Conservation (phyloP, 768 basidiomycete species). For the Mycena leptocephala region DNA sequence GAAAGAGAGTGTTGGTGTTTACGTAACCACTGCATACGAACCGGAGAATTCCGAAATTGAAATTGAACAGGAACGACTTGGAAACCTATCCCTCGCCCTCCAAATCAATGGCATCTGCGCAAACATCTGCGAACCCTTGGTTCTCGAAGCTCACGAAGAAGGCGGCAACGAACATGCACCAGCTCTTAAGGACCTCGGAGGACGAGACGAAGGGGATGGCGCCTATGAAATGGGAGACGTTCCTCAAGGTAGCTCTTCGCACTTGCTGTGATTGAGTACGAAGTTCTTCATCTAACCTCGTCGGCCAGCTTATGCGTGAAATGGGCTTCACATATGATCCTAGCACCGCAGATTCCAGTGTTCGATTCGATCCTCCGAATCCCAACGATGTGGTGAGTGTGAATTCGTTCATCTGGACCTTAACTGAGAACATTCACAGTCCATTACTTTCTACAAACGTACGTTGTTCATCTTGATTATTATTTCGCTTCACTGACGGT, state of each 20-base stretch:
- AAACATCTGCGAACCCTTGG: constrained; percentile 68
- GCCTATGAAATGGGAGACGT: constrained; percentile 88
- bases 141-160: constrained; percentile 74
- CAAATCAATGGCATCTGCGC: not conserved
- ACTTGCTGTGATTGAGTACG: too few species aligned
- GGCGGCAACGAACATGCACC: constrained; percentile 74
- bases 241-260: constrained; percentile 61
- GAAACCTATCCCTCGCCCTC: not conserved
- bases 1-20: too few species aligned
- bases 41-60: too few species aligned
- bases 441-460: constrained; percentile 85
- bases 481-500: constrained; percentile 14
- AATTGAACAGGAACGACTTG: too few species aligned
- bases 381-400: constrained; percentile 59
- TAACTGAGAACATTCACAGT: constrained; percentile 35
- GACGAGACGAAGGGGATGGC: constrained; percentile 68
- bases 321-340: constrained; percentile 85
- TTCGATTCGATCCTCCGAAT: constrained; percentile 85
- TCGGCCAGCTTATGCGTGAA: constrained; percentile 76
- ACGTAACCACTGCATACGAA: too few species aligned
- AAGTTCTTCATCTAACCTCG: not conserved
- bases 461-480: constrained; percentile 38
- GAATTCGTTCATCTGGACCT: constrained; percentile 48
- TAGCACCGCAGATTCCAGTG: constrained; percentile 85
- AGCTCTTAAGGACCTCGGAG: constrained; percentile 70